Conservation (phyloP, 2,329 filamentous ascomycete species). For the Arthrobotrys iridis region DNA sequence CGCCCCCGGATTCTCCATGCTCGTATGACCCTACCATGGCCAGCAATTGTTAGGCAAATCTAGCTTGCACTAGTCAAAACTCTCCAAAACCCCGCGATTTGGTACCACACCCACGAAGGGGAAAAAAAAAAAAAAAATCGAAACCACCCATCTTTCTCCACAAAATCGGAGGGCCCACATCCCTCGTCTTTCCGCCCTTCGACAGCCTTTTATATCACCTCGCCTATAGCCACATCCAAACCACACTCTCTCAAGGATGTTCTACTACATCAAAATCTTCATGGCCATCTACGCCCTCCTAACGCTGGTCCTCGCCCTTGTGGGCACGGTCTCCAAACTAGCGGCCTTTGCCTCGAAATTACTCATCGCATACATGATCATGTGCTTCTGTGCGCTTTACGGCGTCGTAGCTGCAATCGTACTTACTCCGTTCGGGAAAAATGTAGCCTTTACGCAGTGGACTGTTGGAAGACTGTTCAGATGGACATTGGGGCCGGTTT, state of each 20-base stretch:
- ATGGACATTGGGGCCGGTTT: slow-evolving; percentile 76
- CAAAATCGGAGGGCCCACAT: neutral
- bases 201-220: neutral
- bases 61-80: slow-evolving; percentile 11
- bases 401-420: slow-evolving; percentile 78
- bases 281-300: slow-evolving; percentile 56
- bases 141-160: slow-evolving; percentile 34
- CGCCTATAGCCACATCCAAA: slow-evolving; percentile 22
- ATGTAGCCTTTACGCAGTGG: slow-evolving; percentile 85
- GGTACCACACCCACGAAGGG: slow-evolving; percentile 1
- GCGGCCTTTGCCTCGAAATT: slow-evolving; percentile 76
- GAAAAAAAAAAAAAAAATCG: slow-evolving; percentile 37
- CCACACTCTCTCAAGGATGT: slow-evolving; percentile 44
- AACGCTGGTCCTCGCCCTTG: slow-evolving; percentile 45
- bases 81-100: slow-evolving; percentile 30
- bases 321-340: slow-evolving; percentile 56
- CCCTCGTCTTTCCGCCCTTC: slow-evolving; percentile 11
- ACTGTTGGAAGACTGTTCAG: slow-evolving; percentile 81
- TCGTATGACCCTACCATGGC: slow-evolving; percentile 38
- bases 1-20: slow-evolving; percentile 10
- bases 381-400: slow-evolving; percentile 73
- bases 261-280: slow-evolving; percentile 56
- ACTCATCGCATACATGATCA: slow-evolving; percentile 72
- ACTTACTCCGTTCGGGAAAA: slow-evolving; percentile 73
- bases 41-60: slow-evolving; percentile 19